Evolutionary conservation across 176 grass and related monocot genomes (phyloP), one percentile per base, ranked within the genome.

Genomic region (Hordeum vulgare): DNA sequence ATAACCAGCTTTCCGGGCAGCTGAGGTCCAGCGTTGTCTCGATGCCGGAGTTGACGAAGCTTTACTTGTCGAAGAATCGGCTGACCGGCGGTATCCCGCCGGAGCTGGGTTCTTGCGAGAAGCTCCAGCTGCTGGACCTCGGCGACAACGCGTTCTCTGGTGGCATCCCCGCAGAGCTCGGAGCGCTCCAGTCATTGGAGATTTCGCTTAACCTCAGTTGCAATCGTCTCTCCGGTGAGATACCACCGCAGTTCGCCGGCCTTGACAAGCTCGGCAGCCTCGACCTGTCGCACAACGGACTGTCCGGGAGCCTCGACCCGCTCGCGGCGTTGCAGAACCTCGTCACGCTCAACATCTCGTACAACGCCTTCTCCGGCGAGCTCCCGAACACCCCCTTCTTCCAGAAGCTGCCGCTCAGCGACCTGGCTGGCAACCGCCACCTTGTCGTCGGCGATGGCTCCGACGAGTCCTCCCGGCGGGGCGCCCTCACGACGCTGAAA

Each of bases 381-480:
- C 87, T 99, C 47, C 97, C 97, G 0, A 77, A 99, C 79, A 96
- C 97, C 0, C 93, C 91, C 0, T 99, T 99, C 88, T 99, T 99
- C 88, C 85, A 84, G 49, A 96, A 92, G 63, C 65, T 99, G 2
- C 97, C 93, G 8, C 90, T 99, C 61, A 92, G 85, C 40, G 88
- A 99, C 74, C 97, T 99, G 27, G 86, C 90, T 12, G 91, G 93
- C 24, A 99, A 99, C 81, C 88, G 80, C 12, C 87, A 91, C 27
- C 85, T 99, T 35, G 65, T 90, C 64, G 45, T 96, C 65, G 78
- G 86, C 20, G 33, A 82, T 13, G 62, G 74, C n/a, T 77, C 88
- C 2, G 76, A 71, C 20, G 88, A 81, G 1, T 86, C 77, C 34
- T 82, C 85, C 5, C 35, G 82, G 27, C 77, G 69, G 9, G 80